These are phyloP conservation scores for Gypsophila paniculata DNA, from an alignment of 179 eudicot species.

Conservation along the genomic window DNA sequence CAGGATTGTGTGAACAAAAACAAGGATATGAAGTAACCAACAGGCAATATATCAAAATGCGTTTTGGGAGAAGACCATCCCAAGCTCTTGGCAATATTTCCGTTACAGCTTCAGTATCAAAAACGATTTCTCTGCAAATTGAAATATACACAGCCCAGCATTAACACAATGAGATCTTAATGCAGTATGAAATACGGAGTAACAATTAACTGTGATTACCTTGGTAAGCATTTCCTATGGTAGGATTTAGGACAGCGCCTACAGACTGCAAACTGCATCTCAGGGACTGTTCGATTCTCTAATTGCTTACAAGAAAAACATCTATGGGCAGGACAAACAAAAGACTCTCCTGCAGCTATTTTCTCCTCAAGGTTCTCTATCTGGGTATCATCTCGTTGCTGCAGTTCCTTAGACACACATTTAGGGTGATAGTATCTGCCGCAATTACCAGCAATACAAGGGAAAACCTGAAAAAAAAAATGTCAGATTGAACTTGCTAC, in stretches of 20 bases:
- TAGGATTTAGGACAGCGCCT: conserved; percentile 89
- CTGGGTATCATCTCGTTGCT: conserved; percentile 31
- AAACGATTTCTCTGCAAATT: conserved; percentile 28
- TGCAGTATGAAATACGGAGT: neutral
- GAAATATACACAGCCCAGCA: conserved; percentile 8
- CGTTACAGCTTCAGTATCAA: conserved; percentile 16
- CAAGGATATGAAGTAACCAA: conserved; percentile 19
- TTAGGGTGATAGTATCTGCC: conserved; percentile 75
- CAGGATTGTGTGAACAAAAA: conserved; percentile 3
- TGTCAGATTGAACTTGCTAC: conserved; percentile 18
- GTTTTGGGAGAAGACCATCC: conserved; percentile 38
- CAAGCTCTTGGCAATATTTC: conserved; percentile 34
- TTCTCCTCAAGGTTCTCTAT: conserved; percentile 44
- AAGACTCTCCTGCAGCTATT: conserved; percentile 63
- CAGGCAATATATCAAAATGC: conserved; percentile 41
- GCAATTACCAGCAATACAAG: conserved; percentile 76
- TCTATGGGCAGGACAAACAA: conserved; percentile 72
- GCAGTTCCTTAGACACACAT: conserved; percentile 52
- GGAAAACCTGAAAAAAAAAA: conserved; percentile 57
- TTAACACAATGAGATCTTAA: neutral
- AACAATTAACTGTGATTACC: conserved; percentile 31
- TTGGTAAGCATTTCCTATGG: conserved; percentile 82
- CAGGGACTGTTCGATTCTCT: conserved; percentile 47
- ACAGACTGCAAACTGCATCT: conserved; percentile 76
- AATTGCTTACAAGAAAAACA: conserved; percentile 54